Conservation (phyloP, 2,329 filamentous ascomycete genomes). For the Chaetoscypha palmicola region DNA sequence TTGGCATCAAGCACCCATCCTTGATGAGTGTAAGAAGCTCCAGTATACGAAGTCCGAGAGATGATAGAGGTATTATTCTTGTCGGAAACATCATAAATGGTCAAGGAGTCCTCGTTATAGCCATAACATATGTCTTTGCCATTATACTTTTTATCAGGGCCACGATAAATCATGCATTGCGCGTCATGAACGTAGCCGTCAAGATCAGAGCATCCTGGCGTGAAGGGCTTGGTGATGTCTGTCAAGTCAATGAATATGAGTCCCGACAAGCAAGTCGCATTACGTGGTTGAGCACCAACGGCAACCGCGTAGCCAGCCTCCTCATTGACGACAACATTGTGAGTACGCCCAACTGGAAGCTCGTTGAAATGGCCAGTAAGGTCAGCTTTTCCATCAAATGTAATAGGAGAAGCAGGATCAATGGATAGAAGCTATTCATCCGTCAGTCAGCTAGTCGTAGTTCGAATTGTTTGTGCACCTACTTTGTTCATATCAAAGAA, state of each 20-base stretch:
- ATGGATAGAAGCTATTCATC: constrained; percentile 27
- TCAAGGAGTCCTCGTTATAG: constrained; percentile 33
- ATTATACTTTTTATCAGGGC: constrained; percentile 18
- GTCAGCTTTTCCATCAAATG: constrained; percentile 34
- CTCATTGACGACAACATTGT: constrained; percentile 38
- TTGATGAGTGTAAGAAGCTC: constrained; percentile 45
- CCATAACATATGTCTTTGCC: constrained; percentile 20
- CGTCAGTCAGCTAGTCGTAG: too few species aligned
- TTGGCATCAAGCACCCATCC: constrained; percentile 30
- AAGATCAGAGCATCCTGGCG: constrained; percentile 39
- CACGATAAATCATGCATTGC: constrained; percentile 32
- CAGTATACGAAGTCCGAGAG: constrained; percentile 42
- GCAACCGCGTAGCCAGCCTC: constrained; percentile 32
- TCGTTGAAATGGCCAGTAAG: constrained; percentile 25
- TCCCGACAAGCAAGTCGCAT: constrained; percentile 36
- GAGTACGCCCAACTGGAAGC: constrained; percentile 35
- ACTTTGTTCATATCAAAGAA: constrained; percentile 48
- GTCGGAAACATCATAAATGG: constrained; percentile 39
- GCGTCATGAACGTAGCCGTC: constrained; percentile 40
- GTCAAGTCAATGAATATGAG: constrained; percentile 45
- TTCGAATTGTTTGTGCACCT: not conserved
- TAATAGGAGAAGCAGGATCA: constrained; percentile 33
- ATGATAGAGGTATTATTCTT: constrained; percentile 34
- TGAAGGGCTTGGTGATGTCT: constrained; percentile 39
- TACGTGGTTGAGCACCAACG: constrained; percentile 32